Evolutionary conservation across 208 protist genomes (phyloP).

Genomic region (Acanthamoeba royreba): DNA sequence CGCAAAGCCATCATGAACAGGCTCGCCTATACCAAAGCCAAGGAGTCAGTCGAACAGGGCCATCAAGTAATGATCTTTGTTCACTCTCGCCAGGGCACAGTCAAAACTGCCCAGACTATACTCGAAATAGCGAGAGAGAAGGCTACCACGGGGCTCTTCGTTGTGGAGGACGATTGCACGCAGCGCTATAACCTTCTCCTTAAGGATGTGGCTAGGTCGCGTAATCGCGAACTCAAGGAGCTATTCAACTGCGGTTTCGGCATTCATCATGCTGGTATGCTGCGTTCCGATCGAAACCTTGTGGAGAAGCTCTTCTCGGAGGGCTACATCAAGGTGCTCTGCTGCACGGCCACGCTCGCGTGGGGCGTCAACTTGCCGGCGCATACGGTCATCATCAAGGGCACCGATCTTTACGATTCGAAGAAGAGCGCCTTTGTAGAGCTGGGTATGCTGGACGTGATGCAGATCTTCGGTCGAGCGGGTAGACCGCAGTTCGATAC

Average conservation of each 20-base stretch:
- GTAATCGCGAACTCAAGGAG: conserved; percentile 85
- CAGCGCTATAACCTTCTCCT: background rate
- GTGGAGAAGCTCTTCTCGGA: conserved; percentile 94
- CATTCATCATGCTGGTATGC: conserved; percentile 95
- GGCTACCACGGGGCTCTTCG: conserved; percentile 41
- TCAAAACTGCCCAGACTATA: conserved; percentile 88
- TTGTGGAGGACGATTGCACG: background rate
- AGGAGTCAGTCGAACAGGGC: conserved; percentile 86
- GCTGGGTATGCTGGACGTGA: conserved; percentile 98
- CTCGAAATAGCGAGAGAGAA: conserved; percentile 83
- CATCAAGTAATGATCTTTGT: conserved; percentile 99
- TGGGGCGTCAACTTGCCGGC: conserved; percentile 99
- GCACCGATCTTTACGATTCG: conserved; percentile 85
- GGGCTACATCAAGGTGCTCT: conserved; percentile 92
- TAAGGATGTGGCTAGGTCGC: conserved; percentile 63
- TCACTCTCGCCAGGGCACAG: conserved; percentile 96
- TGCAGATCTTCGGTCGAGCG: conserved; percentile 97
- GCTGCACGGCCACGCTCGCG: conserved; percentile 98
- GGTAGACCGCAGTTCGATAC: conserved; percentile 98
- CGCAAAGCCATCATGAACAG: conserved; percentile 75
- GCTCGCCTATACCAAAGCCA: conserved; percentile 74
- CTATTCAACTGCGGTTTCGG: conserved; percentile 91
- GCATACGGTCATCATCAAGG: conserved; percentile 98
- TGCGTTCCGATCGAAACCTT: conserved; percentile 91
- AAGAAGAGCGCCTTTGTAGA: conserved; percentile 93